A percentile compares a stretch with the other conserved stretches of the same genome.
These are phyloP conservation scores for Colletotrichum magnum DNA, from an alignment of 2,329 filamentous ascomycete genomes.

Conservation along the genomic window DNA sequence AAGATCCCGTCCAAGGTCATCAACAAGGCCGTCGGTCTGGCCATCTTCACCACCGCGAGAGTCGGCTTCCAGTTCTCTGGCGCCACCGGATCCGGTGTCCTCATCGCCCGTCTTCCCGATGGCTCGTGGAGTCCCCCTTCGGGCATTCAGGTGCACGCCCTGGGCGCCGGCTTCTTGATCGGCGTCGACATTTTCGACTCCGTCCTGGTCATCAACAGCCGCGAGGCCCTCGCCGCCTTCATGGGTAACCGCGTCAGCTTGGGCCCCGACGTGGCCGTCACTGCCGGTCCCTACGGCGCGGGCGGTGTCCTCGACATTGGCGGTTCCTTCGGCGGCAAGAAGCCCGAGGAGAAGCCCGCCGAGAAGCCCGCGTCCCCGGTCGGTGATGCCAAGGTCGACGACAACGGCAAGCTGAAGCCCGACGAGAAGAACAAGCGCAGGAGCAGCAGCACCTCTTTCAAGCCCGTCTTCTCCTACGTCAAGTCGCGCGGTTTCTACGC, in stretches of 20 bases:
- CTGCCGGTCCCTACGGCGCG: constrained; percentile 77
- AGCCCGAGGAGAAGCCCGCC: constrained; percentile 40
- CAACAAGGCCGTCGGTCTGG: constrained; percentile 75
- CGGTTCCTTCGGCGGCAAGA: constrained; percentile 42
- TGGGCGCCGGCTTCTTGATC: constrained; percentile 83
- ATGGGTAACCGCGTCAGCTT: constrained; percentile 81
- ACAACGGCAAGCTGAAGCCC: constrained; percentile 61
- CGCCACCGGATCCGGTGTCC: constrained; percentile 76
- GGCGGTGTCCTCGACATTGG: constrained; percentile 80
- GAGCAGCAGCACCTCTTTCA: constrained; percentile 44
- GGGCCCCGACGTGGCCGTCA: constrained; percentile 83
- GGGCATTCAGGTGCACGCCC: constrained; percentile 85
- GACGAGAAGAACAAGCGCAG: constrained; percentile 38
- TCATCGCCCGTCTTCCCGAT: constrained; percentile 73
- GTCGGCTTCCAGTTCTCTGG: constrained; percentile 76
- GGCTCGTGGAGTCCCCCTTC: constrained; percentile 85
- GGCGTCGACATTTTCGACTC: constrained; percentile 93
- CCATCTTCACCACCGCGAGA: constrained; percentile 80
- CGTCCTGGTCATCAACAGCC: constrained; percentile 87
- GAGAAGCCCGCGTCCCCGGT: constrained; percentile 24
- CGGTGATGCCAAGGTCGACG: constrained; percentile 28
- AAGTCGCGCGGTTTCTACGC: constrained; percentile 92
- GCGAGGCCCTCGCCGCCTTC: constrained; percentile 82
- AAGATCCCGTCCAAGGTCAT: constrained; percentile 73
- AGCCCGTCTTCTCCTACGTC: constrained; percentile 77